Evolutionary conservation across 169 alveolate genomes (phyloP).

Genomic region (Theileria sp.): DNA sequence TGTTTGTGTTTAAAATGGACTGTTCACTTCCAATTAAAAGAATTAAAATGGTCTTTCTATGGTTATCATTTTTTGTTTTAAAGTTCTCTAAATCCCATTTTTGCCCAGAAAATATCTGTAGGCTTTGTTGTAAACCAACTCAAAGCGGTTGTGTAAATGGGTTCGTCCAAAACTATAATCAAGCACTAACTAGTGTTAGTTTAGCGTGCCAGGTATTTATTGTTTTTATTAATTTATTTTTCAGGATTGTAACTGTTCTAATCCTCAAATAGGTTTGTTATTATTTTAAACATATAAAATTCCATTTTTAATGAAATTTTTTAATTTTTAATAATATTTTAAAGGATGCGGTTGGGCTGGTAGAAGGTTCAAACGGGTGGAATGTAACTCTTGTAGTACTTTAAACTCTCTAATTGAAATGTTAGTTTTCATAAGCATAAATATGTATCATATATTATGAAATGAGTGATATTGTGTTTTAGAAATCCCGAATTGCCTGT

Average conservation of each 20-base stretch:
- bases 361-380: conserved; percentile 47
- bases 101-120: conserved; percentile 55
- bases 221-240: background rate
- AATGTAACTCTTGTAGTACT: conserved; percentile 48
- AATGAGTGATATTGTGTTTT: background rate
- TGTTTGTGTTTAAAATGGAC: background rate
- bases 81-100: conserved; percentile 26
- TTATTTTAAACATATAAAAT: background rate
- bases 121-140: conserved; percentile 59
- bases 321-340: background rate
- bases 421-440: background rate
- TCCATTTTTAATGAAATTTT: background rate
- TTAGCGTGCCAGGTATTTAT: conserved; percentile 54
- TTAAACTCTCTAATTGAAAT: conserved; percentile 24
- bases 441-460: too few relatives aligned
- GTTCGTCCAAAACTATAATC: conserved; percentile 30
- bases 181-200: conserved; percentile 41
- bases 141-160: conserved; percentile 62
- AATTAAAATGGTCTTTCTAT: background rate
- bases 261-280: conserved; percentile 58
- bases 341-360: conserved; percentile 70
- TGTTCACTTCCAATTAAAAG: background rate
- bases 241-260: conserved; percentile 64
- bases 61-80: background rate
- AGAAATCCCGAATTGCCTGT: conserved; percentile 60